These are phyloP conservation scores for Colletotrichum coccodes DNA, from an alignment of 2,329 filamentous ascomycete genomes.

Conservation along the genomic window DNA sequence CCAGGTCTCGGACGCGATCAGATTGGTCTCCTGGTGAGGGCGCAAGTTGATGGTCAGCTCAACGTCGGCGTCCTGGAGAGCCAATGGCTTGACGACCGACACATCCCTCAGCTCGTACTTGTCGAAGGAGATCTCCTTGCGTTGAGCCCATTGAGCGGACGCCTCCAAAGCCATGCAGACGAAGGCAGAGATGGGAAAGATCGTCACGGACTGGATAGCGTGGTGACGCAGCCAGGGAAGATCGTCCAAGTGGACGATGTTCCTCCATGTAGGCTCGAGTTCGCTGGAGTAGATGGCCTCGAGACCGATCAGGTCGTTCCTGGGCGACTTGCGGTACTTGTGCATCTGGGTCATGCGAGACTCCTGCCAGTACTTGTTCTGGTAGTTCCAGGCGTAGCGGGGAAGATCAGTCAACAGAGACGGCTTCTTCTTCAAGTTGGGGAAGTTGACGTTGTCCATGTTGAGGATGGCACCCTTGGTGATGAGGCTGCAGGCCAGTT, in stretches of 20 bases:
- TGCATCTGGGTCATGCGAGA: slow-evolving; percentile 54
- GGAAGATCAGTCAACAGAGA: slow-evolving; percentile 50
- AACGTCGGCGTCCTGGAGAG: slow-evolving; percentile 58
- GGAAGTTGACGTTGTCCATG: slow-evolving; percentile 58
- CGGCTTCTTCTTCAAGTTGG: slow-evolving; percentile 45
- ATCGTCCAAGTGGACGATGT: slow-evolving; percentile 57
- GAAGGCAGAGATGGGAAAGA: slow-evolving; percentile 66
- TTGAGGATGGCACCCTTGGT: slow-evolving; percentile 55
- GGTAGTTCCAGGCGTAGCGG: slow-evolving; percentile 60
- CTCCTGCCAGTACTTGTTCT: slow-evolving; percentile 58
- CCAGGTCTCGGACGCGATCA: slow-evolving; percentile 57
- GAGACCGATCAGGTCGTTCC: slow-evolving; percentile 59
- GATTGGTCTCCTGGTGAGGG: slow-evolving; percentile 51
- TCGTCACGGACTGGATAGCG: slow-evolving; percentile 63
- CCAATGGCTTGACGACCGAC: slow-evolving; percentile 55
- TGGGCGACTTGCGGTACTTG: slow-evolving; percentile 49
- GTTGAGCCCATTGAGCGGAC: slow-evolving; percentile 41
- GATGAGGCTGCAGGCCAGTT: slow-evolving; percentile 56
- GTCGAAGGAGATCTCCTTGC: slow-evolving; percentile 44
- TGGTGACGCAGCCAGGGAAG: slow-evolving; percentile 69
- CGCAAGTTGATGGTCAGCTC: slow-evolving; percentile 61
- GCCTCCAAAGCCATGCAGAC: slow-evolving; percentile 63
- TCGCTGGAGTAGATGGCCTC: slow-evolving; percentile 55
- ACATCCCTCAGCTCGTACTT: slow-evolving; percentile 60
- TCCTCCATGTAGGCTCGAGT: slow-evolving; percentile 59